A percentile compares a stretch with the other conserved stretches of the same genome.
Evolutionary conservation across 805 yeast genomes (phyloP).

Genomic region (Starmerella vitae): DNA sequence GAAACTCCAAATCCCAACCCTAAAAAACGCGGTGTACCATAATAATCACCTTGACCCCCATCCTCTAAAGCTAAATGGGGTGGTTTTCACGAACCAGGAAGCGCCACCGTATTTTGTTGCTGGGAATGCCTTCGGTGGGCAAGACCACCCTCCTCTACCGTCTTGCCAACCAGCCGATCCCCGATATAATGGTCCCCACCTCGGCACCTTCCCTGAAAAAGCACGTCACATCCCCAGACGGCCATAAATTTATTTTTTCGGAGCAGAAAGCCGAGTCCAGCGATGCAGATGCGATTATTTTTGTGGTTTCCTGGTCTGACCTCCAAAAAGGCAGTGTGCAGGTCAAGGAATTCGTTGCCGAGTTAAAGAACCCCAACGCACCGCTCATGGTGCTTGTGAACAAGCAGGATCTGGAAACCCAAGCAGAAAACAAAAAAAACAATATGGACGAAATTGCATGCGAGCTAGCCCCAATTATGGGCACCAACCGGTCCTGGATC

Average conservation of each 20-base stretch:
- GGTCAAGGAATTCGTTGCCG: neutral
- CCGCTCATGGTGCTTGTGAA: conserved; percentile 15
- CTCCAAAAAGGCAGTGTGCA: neutral
- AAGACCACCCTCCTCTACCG: conserved; percentile 16
- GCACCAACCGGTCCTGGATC: conserved; percentile 12
- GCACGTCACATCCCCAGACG: conserved; percentile 3
- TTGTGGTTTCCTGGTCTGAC: conserved; percentile 3
- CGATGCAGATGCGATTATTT: conserved; percentile 13
- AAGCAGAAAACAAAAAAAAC: conserved; percentile 11
- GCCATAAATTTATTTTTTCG: conserved; percentile 7
- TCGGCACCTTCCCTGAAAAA: conserved; percentile 14
- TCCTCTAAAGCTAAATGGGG: conserved; percentile 10
- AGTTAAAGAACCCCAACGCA: neutral
- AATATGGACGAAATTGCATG: conserved; percentile 28
- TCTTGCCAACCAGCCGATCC: conserved; percentile 15
- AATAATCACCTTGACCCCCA: no score
- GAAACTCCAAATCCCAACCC: no score
- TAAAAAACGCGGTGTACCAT: no score
- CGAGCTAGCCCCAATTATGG: conserved; percentile 21
- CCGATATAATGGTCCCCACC: conserved; percentile 16
- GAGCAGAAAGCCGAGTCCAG: conserved; percentile 14
- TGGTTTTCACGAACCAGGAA: conserved; percentile 7
- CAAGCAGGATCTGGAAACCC: conserved; percentile 10
- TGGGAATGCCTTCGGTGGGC: conserved; percentile 11
- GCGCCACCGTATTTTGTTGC: conserved; percentile 8